Percentiles rank a stretch among this genome's conserved stretches.
Evolutionary conservation across 371 early-diverging fungal species (phyloP).

Genomic region (Blyttiomyces sp.): DNA sequence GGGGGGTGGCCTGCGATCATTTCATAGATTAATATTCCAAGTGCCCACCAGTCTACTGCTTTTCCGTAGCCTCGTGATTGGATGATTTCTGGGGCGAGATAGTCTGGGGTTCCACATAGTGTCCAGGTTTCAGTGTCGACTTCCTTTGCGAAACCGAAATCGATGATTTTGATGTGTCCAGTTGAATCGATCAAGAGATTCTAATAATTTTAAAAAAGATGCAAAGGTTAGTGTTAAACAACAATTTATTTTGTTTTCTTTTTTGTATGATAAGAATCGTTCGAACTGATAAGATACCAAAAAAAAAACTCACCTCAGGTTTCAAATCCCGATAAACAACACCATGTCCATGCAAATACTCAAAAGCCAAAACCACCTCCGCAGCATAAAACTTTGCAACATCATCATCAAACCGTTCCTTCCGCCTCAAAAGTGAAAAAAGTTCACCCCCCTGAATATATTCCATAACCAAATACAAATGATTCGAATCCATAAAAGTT

Average conservation of each 20-base stretch:
- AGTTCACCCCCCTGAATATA: conserved; percentile 95
- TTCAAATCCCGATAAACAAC: conserved; percentile 73
- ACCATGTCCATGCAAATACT: conserved; percentile 57
- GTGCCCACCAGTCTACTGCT: conserved; percentile 94
- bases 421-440: conserved; percentile 65
- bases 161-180: conserved; percentile 98
- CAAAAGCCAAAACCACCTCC: conserved; percentile 65
- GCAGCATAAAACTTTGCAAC: conserved; percentile 76
- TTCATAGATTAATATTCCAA: conserved; percentile 93
- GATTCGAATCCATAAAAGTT: conserved; percentile 80
- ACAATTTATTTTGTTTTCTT: too few relatives aligned
- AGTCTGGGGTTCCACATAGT: conserved; percentile 98
- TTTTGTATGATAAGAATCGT: neutral
- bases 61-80: conserved; percentile 92
- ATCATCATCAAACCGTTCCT: conserved; percentile 74
- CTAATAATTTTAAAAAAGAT: conserved; percentile 43
- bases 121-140: conserved; percentile 94
- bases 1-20: conserved; percentile 90
- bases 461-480: conserved; percentile 90
- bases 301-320: conserved; percentile 48
- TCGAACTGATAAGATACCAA: conserved; percentile 5
- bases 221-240: too few relatives aligned
- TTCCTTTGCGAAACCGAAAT: conserved; percentile 98
- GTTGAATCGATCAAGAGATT: conserved; percentile 84
- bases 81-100: conserved; percentile 97